Evolutionary conservation across 148 eudicot species (phyloP).

Genomic region (Nyssa sinensis): DNA sequence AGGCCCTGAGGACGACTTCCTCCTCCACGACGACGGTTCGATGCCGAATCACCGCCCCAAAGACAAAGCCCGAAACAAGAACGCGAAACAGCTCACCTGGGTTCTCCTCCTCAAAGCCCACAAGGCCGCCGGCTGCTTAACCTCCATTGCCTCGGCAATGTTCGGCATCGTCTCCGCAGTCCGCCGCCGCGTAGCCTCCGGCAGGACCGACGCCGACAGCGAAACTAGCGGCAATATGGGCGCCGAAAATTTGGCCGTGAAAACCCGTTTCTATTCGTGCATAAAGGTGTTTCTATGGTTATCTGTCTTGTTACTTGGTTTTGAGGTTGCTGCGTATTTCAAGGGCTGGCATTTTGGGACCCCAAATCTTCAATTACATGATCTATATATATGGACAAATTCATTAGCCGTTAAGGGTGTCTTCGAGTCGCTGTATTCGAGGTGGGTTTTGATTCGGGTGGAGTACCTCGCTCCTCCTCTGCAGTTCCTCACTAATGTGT

Average conservation of each 20-base stretch:
- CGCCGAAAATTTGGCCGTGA: background rate
- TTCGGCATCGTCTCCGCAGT: slow-evolving; percentile 49
- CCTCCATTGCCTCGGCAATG: slow-evolving; percentile 56
- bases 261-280: slow-evolving; percentile 22
- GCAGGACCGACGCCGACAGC: slow-evolving; percentile 51
- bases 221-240: background rate
- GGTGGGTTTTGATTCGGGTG: slow-evolving; percentile 35
- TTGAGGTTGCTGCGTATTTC: slow-evolving; percentile 38
- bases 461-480: slow-evolving; percentile 44
- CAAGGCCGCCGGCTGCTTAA: slow-evolving; percentile 75
- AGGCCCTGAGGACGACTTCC: slow-evolving; percentile 46
- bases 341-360: slow-evolving; percentile 39
- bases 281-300: slow-evolving; percentile 26
- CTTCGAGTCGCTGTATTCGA: slow-evolving; percentile 27
- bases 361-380: slow-evolving; percentile 17
- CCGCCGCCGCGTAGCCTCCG: slow-evolving; percentile 67
- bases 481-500: slow-evolving; percentile 33
- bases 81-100: slow-evolving; percentile 90
- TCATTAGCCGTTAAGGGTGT: slow-evolving; percentile 16
- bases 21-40: slow-evolving; percentile 24
- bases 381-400: background rate
- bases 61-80: slow-evolving; percentile 44
- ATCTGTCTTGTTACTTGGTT: slow-evolving; percentile 23
- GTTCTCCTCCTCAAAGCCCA: slow-evolving; percentile 78
- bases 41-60: background rate